Evolutionary conservation across 306 rosid species (phyloP), one percentile per base, ranked within the genome.

Genomic region (Cucurbita argyrosperma): DNA sequence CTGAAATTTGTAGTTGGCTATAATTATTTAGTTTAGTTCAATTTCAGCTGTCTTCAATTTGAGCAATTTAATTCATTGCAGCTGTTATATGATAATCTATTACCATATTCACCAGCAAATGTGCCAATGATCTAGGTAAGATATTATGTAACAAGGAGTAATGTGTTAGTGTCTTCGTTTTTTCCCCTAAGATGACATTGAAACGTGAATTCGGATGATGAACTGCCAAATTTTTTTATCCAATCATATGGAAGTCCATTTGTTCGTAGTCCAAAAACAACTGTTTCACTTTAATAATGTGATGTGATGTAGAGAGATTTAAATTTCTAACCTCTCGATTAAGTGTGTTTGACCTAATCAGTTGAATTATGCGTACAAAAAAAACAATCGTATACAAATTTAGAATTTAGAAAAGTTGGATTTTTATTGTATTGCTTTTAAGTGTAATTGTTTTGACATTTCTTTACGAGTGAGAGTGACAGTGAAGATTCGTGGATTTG

Each of bases 1-100:
- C 72, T 37, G n/a, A 43, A 56, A 55, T 54, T 38, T 56, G 76
- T 73, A 54, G 76, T 50, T 50, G 59, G 47, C 60, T 70, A 70
- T 70, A 8, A 70, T 70, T 50, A 50, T 14, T 70, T 51, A 30
- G 56, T 47, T 70, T 70, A 50, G 60, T 70, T 49, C 30, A 70
- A 15, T 50, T 49, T 26, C 23, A 15, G 58, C 58, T 69, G 74
- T 69, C 45, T 69, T 69, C 45, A 4, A 69, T 46, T 30, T 35
- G 15, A 70, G 74, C 35, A 3, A 50, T 70, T 51, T 18, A 7
- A 15, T 70, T 50, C 14, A 26, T 37, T 70, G 45, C 60, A 30
- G 60, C 58, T 49, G 45, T 30, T 30, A 30, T 30, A 30, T 19
- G 21, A 14, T 26, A 7, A 50, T 70, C 46, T 23, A 23, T 67